Conservation (phyloP, 192 early-diverging fungal species). For the Mortierella alpina region DNA sequence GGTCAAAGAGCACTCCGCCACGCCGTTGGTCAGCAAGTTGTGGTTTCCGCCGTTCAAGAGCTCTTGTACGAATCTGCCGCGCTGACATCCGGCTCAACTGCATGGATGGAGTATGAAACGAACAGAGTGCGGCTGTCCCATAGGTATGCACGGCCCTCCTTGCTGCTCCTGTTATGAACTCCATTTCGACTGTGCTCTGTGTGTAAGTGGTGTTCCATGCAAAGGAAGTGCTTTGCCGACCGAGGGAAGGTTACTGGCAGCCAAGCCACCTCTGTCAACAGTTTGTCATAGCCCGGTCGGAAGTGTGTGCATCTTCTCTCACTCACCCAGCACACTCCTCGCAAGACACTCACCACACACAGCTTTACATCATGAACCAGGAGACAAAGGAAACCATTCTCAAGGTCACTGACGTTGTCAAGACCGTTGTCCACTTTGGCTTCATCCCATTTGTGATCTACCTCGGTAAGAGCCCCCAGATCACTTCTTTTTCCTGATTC, state of each 20-base stretch:
- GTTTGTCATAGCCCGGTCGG: not conserved
- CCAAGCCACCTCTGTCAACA: constrained; percentile 10
- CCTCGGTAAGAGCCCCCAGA: constrained; percentile 54
- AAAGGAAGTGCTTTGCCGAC: not conserved
- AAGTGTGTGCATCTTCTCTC: not conserved
- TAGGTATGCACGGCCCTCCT: not conserved
- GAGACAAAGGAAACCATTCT: constrained; percentile 64
- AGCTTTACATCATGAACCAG: constrained; percentile 55
- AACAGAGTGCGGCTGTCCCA: not conserved
- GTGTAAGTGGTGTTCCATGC: not conserved
- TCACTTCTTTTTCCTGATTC: not conserved
- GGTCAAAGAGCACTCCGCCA: no score
- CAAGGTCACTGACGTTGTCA: constrained; percentile 64
- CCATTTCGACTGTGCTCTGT: constrained; percentile 1
- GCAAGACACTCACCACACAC: not conserved
- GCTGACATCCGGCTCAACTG: constrained; percentile 2
- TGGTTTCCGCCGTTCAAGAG: constrained; percentile 8
- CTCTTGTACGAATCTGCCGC: constrained; percentile 26
- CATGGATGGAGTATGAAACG: not conserved
- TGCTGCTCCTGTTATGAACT: constrained; percentile 10
- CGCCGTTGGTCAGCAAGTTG: no score
- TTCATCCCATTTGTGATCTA: constrained; percentile 72
- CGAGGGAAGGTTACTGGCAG: not conserved
- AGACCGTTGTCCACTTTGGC: constrained; percentile 69
- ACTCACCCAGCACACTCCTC: not conserved